These are phyloP conservation scores for Kingdonia uniflora DNA, from an alignment of 164 flowering plant species.

Conservation along the genomic window DNA sequence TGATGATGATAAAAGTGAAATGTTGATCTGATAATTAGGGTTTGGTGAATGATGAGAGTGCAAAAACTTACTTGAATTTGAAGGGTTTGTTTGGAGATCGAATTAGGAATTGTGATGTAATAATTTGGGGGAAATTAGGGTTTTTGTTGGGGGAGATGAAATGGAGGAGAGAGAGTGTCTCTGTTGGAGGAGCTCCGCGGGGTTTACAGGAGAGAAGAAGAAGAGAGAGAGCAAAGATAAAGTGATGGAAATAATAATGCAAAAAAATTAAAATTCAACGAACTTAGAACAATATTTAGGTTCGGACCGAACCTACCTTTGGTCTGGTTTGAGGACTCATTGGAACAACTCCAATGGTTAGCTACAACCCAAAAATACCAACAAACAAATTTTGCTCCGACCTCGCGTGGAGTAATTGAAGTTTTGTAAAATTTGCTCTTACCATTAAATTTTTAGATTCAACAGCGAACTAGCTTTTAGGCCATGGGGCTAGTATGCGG, in stretches of 20 bases:
- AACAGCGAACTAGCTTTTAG: too few species aligned
- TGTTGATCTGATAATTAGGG: background rate
- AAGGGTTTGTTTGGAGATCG: too few species aligned
- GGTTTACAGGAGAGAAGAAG: background rate
- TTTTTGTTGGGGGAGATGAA: constrained; percentile 1
- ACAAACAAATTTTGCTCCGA: too few species aligned
- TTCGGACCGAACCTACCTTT: constrained; percentile 2
- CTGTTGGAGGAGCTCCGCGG: background rate
- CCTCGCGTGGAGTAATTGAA: too few species aligned
- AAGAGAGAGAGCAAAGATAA: constrained; percentile 9
- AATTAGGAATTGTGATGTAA: too few species aligned
- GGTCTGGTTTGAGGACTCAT: background rate
- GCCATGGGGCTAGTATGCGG: too few species aligned
- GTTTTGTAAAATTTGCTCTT: too few species aligned
- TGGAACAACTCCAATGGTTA: too few species aligned
- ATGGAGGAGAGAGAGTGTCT: background rate
- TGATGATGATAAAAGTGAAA: constrained; percentile 2
- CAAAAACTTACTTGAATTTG: constrained; percentile 11
- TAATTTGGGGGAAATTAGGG: background rate
- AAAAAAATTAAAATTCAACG: constrained; percentile 9
- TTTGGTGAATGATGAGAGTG: too few species aligned
- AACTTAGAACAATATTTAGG: constrained; percentile 4
- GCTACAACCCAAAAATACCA: too few species aligned
- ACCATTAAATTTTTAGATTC: too few species aligned
- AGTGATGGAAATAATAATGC: constrained; percentile 10